Evolutionary conservation across 768 basidiomycete species (phyloP).

Genomic region (Tephrocybe sp.): DNA sequence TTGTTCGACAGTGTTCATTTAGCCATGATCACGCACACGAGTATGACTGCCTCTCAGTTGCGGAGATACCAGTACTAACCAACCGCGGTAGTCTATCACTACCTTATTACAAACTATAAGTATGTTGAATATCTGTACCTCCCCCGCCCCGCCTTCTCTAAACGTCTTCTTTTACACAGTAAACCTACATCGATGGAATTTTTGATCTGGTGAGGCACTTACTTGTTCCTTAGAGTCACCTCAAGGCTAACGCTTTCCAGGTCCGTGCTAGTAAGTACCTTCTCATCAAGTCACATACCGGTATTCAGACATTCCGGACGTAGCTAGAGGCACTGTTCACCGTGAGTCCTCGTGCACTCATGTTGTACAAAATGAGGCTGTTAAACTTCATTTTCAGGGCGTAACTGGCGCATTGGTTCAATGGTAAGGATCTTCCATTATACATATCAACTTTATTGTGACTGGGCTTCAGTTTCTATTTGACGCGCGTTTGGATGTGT

Average conservation of each 20-base stretch:
- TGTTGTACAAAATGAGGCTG: not conserved
- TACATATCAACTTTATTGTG: not conserved
- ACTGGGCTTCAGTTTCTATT: conserved; percentile 38
- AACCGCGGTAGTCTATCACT: conserved; percentile 15
- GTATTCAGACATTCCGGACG: not conserved
- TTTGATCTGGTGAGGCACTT: conserved; percentile 25
- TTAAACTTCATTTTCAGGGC: conserved; percentile 32
- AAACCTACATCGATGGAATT: conserved; percentile 20
- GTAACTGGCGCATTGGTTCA: conserved; percentile 52
- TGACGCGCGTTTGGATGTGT: conserved; percentile 47
- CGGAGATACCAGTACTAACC: not conserved
- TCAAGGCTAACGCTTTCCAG: conserved; percentile 18
- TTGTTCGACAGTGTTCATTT: conserved; percentile 48
- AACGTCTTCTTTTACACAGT: conserved; percentile 11
- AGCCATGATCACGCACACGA: conserved; percentile 42
- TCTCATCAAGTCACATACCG: not conserved
- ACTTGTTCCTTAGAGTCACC: not conserved
- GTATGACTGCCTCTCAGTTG: conserved; percentile 26
- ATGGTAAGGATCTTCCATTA: conserved; percentile 28
- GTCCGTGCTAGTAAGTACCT: conserved; percentile 35
- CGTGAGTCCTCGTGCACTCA: conserved; percentile 24
- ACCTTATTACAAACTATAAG: conserved; percentile 19
- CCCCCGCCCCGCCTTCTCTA: too few relatives aligned
- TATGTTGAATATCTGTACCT: not conserved
- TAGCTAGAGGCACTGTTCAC: conserved; percentile 48